phyloP scores from a whole-genome alignment of 352 stramenopile genomes.

The Pythium myriotylum region DNA sequence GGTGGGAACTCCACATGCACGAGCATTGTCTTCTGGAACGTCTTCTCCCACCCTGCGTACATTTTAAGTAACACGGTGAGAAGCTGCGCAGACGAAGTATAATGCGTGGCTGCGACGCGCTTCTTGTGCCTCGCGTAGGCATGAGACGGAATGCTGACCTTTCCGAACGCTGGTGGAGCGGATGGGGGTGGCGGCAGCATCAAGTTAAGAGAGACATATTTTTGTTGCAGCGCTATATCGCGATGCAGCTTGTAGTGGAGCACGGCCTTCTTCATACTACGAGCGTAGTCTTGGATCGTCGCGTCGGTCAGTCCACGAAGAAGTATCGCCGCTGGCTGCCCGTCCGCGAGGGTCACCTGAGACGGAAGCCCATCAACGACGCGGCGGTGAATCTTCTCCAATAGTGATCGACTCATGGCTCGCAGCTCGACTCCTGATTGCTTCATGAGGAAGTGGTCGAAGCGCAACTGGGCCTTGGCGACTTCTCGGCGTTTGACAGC shows the following conservation, averaged over 20 bases:
- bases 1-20: conserved; percentile 63
- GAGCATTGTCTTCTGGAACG: conserved; percentile 74
- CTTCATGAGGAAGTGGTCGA: conserved; percentile 90
- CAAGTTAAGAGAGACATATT: conserved; percentile 77
- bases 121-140: conserved; percentile 64
- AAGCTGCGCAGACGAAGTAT: conserved; percentile 62
- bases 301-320: conserved; percentile 87
- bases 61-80: conserved; percentile 85
- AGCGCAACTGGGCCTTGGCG: conserved; percentile 86
- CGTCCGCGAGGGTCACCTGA: conserved; percentile 60
- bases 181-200: conserved; percentile 33
- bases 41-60: conserved; percentile 90
- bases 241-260: conserved; percentile 66
- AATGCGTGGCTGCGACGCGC: conserved; percentile 47
- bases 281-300: conserved; percentile 89
- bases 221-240: conserved; percentile 55
- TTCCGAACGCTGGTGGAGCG: conserved; percentile 55
- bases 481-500: conserved; percentile 66
- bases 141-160: conserved; percentile 77
- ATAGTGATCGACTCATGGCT: conserved; percentile 73
- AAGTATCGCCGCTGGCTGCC: conserved; percentile 54
- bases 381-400: conserved; percentile 84
- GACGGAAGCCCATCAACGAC: conserved; percentile 82
- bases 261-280: conserved; percentile 93
- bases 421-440: conserved; percentile 74